Base-by-base conservation (phyloP, 2,329 filamentous ascomycete species). In the Epichloe bromicola region DNA sequence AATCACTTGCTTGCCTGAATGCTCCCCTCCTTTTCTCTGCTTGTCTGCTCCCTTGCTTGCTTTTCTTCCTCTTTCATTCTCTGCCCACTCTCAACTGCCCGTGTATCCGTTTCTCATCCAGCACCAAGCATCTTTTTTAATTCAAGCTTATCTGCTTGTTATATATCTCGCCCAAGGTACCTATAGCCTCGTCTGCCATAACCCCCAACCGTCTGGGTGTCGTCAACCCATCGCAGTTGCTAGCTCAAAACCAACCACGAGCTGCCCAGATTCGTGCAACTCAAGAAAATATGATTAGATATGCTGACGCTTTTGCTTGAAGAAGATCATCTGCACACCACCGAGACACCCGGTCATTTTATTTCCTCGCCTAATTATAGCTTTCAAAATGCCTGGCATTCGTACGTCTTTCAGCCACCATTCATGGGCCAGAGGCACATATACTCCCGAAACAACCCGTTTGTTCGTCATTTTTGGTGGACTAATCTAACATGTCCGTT, bases 351-450 rank as follows among this genome's bases (percentile, higher is more conserved):
- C n/a, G 5, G 4, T 41, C 23, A 15, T 46, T 36, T 34, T 47
- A 33, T 43, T 37, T 33, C 6, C 20, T 43, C 36, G 5, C 26
- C 15, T n/a, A 4, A 19, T 38, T 39, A 36, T 39, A 20, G 40
- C 39, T 17, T 52, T 49, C 64, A 74, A 56, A 45, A 78, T 78
- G 75, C 69, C 70, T 64, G 74, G 74, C 57, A 68, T 77, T 63
- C 74, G 75, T 77, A 65, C 67, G 73, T 74, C 46, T 33, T 50
- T 51, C 54, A 41, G 37, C 30, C 23, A n/a, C 14, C 17, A 19
- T 2, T n/a, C 36, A 37, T 37, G 36, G 11, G 17, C 6, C n/a
- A 10, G 23, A 30, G 19, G 45, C 26, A 23, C 17, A 23, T 15
- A 14, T 26, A 23, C 14, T 34, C 19, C 17, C 23, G 14, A 36